Evolutionary conservation across 495 filamentous ascomycete genomes (phyloP).

Genomic region (Mytilinidion resinicola): DNA sequence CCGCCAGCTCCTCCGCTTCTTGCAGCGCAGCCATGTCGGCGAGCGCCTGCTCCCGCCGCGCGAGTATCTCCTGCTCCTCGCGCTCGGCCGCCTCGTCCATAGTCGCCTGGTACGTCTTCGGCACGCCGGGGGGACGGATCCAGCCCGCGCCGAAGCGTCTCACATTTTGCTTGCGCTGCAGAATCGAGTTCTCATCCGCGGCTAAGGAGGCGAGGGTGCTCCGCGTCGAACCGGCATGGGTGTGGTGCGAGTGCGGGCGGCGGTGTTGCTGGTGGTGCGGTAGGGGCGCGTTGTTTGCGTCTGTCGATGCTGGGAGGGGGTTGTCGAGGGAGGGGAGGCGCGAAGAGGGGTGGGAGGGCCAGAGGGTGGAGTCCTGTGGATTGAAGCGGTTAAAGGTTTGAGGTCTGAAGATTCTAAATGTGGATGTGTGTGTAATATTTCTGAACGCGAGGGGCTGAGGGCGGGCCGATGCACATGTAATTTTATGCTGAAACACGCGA

Average conservation of each 20-base stretch:
- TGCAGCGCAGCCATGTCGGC: slow-evolving; percentile 32
- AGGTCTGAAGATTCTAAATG: not conserved
- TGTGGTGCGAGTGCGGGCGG: slow-evolving; percentile 10
- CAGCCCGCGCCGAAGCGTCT: slow-evolving; percentile 38
- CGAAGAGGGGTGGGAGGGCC: slow-evolving; percentile 8
- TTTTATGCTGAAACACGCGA: not conserved
- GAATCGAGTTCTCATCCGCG: slow-evolving; percentile 35
- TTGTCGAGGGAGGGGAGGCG: slow-evolving; percentile 1
- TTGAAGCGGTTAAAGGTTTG: not conserved
- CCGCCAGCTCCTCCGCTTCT: slow-evolving; percentile 18
- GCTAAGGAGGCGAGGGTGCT: slow-evolving; percentile 16
- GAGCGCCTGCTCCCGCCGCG: slow-evolving; percentile 31
- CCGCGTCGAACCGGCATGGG: slow-evolving; percentile 19
- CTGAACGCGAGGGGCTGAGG: not conserved
- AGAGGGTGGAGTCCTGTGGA: slow-evolving; percentile 21
- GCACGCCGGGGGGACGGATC: slow-evolving; percentile 40
- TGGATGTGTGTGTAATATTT: not conserved
- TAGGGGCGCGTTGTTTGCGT: slow-evolving; percentile 10
- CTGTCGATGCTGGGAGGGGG: slow-evolving; percentile 10
- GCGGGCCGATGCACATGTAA: not conserved
- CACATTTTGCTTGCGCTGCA: slow-evolving; percentile 36
- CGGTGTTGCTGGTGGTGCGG: slow-evolving; percentile 18
- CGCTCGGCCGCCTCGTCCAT: slow-evolving; percentile 40
- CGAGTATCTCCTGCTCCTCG: slow-evolving; percentile 36
- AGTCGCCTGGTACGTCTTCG: slow-evolving; percentile 41